Base-by-base conservation (phyloP, 768 basidiomycete genomes). In the Collybia mongolica region DNA sequence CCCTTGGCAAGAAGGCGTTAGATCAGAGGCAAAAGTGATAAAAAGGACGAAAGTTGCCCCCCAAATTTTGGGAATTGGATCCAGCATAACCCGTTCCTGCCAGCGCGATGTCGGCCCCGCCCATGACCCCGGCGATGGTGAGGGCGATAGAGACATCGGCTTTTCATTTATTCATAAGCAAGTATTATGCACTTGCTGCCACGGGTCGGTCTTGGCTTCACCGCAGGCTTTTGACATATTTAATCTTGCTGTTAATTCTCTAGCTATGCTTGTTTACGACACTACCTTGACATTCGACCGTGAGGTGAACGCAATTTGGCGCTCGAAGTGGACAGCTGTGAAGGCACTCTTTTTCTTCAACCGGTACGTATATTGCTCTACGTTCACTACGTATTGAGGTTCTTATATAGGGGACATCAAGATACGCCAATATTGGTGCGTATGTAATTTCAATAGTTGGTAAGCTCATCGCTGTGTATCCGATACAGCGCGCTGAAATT, bases 251-350 rank as follows among this genome's bases (percentile, higher is more conserved):
- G 32, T 32, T 14, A 9, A 3, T 5, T 39, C 24, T 42, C 15
- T 32, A 56, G 55, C 48, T 19, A 56, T 56, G 55, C 49, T 56
- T 8, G 20, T 44, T 11, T 56, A 56, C 36, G 55, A 56, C 41
- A 43, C 48, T 6, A 3, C 50, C 9, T 37, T 56, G 35, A 56
- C 55, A 2, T 40, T 53, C 38, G 49, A 53, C 44, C 51, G 55
- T 4, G 55, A 56, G 28, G 55, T 56, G 19, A 40, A 53, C 23
- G 40, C 42, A 3, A 28, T 53, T n/a, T 56, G 54, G 51, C 38
- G 37, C 19, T 52, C 51, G 18, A 49, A 45, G 40, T 56, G 55
- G 55, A 35, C 55, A 17, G 43, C 44, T 8, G 55, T 56, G 2
- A 56, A 52, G 35, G 26, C 48, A 17, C 49, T 56, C 20, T 56